Evolutionary conservation across 2,329 filamentous ascomycete species (phyloP).

Genomic region (Hawksworthiomyces lignivorus): DNA sequence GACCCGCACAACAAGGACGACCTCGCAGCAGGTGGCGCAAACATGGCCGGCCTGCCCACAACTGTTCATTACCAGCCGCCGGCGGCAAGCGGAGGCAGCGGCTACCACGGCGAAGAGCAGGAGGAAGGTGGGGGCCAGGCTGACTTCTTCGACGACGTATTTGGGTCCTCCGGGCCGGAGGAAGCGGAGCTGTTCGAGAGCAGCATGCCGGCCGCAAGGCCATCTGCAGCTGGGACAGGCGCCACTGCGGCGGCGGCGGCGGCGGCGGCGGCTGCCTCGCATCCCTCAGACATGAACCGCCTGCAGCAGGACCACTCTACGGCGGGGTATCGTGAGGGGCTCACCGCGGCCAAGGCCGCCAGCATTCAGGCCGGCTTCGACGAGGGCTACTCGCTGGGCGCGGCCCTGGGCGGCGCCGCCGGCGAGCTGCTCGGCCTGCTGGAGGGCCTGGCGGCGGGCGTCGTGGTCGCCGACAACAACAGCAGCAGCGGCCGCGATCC

Average conservation of each 20-base stretch:
- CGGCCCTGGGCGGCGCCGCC: conserved; percentile 64
- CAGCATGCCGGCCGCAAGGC: not conserved
- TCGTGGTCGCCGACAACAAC: conserved; percentile 23
- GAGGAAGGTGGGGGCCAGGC: not conserved
- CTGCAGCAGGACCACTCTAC: conserved; percentile 72
- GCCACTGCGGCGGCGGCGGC: not conserved
- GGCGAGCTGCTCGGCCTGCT: conserved; percentile 71
- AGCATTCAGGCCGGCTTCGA: conserved; percentile 86
- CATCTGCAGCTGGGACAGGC: not conserved
- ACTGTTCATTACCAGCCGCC: too few species aligned
- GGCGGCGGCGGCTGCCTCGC: conserved; percentile 15
- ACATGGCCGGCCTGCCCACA: too few species aligned
- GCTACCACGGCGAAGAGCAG: not conserved
- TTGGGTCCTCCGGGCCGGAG: conserved; percentile 9
- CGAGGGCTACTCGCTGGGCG: conserved; percentile 79
- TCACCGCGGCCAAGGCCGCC: conserved; percentile 64
- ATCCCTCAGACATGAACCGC: conserved; percentile 60
- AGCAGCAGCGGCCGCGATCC: conserved; percentile 6
- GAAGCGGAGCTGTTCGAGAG: not conserved
- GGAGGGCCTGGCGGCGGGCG: conserved; percentile 57
- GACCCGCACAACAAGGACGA: conserved; percentile 12
- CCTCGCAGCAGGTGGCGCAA: not conserved
- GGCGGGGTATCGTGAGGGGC: conserved; percentile 83
- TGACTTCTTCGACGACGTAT: conserved; percentile 17
- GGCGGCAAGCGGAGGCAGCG: too few species aligned